These are phyloP conservation scores for Spatholobus suberectus DNA, from an alignment of 306 rosid genomes.

Conservation along the genomic window DNA sequence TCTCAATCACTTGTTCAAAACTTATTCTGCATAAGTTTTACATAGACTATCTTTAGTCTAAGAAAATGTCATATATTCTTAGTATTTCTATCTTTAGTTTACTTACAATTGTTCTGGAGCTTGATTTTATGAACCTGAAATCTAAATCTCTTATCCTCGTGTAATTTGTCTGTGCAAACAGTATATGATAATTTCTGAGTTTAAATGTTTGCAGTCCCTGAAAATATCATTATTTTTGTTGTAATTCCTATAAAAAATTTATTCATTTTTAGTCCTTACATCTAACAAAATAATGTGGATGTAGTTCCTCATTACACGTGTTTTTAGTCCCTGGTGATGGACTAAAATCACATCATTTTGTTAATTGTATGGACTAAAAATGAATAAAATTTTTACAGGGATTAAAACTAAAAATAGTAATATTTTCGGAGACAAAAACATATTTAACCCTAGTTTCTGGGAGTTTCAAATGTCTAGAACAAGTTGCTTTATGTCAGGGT, in stretches of 20 bases:
- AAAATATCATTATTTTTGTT: background rate
- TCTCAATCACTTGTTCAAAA: constrained; percentile 10
- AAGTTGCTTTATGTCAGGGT: background rate
- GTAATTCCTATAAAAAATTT: background rate
- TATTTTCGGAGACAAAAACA: background rate
- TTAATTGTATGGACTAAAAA: background rate
- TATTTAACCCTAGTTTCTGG: background rate
- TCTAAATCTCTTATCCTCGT: background rate
- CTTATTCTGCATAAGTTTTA: background rate
- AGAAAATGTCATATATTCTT: too few relatives aligned
- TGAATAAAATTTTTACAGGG: background rate
- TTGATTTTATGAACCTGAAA: constrained; percentile 2
- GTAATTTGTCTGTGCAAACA: background rate
- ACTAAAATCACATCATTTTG: background rate
- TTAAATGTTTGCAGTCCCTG: background rate
- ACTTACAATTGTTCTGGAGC: background rate
- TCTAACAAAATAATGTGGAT: background rate
- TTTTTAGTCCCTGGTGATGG: background rate
- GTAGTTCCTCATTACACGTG: background rate
- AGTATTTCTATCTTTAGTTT: constrained; percentile 4
- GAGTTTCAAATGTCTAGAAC: background rate
- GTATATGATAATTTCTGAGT: background rate
- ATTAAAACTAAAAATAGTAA: background rate
- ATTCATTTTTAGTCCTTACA: background rate
- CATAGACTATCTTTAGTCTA: too few relatives aligned